Conservation (phyloP, 1,284 basidiomycete species). For the Ustilago xerochloae region DNA sequence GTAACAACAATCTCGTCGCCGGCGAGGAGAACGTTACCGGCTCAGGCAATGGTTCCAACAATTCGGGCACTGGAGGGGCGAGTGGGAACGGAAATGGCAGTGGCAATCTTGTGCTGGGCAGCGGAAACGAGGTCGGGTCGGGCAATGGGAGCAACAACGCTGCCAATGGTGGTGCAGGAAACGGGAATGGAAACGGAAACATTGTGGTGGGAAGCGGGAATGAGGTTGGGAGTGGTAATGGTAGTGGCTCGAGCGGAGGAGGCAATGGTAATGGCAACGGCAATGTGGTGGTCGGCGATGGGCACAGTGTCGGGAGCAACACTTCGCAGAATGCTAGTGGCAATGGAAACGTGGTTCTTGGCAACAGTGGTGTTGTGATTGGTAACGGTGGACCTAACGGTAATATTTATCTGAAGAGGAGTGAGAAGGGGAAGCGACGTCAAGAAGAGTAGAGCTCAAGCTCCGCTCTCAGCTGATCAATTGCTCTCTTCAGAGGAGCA, state of each 20-base stretch:
- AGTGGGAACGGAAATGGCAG: conserved; percentile 12
- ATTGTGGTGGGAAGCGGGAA: not conserved
- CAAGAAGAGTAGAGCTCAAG: not conserved
- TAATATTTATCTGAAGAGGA: conserved; percentile 21
- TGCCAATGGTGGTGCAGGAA: not conserved
- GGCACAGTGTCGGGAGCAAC: conserved; percentile 6
- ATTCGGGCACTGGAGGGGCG: not conserved
- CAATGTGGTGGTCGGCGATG: conserved; percentile 11
- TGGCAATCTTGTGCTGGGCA: not conserved
- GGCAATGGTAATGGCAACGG: conserved; percentile 22
- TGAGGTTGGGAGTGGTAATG: conserved; percentile 1
- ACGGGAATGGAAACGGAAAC: conserved; percentile 18
- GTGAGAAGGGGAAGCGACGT: not conserved
- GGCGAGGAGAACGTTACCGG: not conserved
- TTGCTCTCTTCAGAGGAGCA: no score
- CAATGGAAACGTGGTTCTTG: conserved; percentile 19
- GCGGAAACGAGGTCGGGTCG: conserved; percentile 1
- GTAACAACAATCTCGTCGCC: conserved; percentile 1
- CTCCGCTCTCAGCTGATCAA: no score
- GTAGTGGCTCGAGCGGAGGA: conserved; percentile 5
- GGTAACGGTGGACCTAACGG: conserved; percentile 20
- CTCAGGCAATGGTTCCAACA: conserved; percentile 2
- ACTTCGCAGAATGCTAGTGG: conserved; percentile 6
- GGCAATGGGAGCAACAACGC: conserved; percentile 15
- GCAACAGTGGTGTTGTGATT: conserved; percentile 12